Percentiles rank a stretch among this genome's conserved stretches.
phyloP scores from a whole-genome alignment of 73 alveolate species.

The Breviolum minutum region DNA sequence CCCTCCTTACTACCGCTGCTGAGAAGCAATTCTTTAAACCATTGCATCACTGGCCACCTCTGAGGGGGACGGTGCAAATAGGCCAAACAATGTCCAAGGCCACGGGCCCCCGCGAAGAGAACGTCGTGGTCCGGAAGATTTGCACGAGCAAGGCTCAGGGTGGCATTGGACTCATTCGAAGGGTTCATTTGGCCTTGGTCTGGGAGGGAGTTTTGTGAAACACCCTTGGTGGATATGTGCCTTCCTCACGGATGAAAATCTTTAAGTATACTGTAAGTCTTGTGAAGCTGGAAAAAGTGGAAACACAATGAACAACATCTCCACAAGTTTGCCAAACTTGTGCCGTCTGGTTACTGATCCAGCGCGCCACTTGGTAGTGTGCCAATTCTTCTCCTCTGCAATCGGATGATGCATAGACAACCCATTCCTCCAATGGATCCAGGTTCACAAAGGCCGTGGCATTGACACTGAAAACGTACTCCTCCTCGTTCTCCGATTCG shows the following conservation, averaged over 20 bases:
- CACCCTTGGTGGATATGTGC: neutral
- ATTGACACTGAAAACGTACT: neutral
- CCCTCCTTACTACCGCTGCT: neutral
- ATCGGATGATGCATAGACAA: neutral
- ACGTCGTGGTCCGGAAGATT: neutral
- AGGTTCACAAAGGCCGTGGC: neutral
- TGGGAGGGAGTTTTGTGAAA: no score
- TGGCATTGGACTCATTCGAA: neutral
- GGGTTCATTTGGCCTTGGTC: neutral
- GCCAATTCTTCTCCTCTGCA: neutral
- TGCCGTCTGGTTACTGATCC: neutral
- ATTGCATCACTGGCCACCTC: neutral
- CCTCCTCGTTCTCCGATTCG: neutral
- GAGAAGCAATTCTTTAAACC: neutral
- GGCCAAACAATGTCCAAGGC: neutral
- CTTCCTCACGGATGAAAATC: neutral
- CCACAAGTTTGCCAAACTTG: neutral
- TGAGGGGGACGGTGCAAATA: neutral
- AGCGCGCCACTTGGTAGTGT: neutral
- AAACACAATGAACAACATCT: neutral
- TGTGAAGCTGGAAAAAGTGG: neutral
- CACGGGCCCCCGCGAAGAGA: neutral
- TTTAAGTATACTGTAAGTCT: neutral
- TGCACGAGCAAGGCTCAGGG: neutral
- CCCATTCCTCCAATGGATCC: neutral